Conservation (phyloP, 768 basidiomycete genomes). For the Leccinum broughii region DNA sequence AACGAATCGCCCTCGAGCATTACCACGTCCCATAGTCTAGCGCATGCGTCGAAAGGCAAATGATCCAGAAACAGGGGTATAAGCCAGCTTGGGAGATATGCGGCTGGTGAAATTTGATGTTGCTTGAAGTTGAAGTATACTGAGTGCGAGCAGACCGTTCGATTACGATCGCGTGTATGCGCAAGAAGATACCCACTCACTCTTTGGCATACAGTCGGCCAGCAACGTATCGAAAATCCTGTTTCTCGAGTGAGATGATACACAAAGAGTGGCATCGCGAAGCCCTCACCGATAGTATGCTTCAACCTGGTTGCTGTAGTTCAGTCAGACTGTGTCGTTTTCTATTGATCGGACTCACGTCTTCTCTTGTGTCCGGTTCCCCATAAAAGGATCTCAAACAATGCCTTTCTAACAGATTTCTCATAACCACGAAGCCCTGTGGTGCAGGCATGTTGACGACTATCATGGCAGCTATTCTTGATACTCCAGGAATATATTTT, state of each 20-base stretch:
- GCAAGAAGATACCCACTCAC: slow-evolving; percentile 42
- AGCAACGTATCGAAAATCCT: slow-evolving; percentile 92
- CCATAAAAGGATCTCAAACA: slow-evolving; percentile 86
- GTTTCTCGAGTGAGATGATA: slow-evolving; percentile 16
- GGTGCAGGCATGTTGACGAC: slow-evolving; percentile 77
- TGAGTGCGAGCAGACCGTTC: slow-evolving; percentile 28
- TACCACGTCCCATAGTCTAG: slow-evolving; percentile 86
- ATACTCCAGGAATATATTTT: slow-evolving; percentile 66
- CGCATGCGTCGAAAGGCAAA: slow-evolving; percentile 89
- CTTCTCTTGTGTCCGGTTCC: slow-evolving; percentile 65
- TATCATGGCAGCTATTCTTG: slow-evolving; percentile 84
- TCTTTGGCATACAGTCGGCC: slow-evolving; percentile 92
- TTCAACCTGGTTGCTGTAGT: slow-evolving; percentile 59
- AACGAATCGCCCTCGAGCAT: slow-evolving; percentile 90
- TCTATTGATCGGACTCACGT: slow-evolving; percentile 53
- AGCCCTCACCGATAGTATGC: slow-evolving; percentile 78
- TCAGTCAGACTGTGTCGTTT: slow-evolving; percentile 30
- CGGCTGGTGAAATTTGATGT: slow-evolving; percentile 82
- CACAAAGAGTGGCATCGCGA: neutral
- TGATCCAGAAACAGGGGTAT: slow-evolving; percentile 80
- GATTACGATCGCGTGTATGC: neutral
- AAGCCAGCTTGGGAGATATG: slow-evolving; percentile 85
- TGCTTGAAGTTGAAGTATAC: slow-evolving; percentile 96
- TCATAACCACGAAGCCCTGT: slow-evolving; percentile 78
- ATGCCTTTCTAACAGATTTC: slow-evolving; percentile 83